Percentiles rank a stretch among this genome's conserved stretches.
Conservation (phyloP, 1,284 basidiomycete genomes). For the Volvariella volvacea region DNA sequence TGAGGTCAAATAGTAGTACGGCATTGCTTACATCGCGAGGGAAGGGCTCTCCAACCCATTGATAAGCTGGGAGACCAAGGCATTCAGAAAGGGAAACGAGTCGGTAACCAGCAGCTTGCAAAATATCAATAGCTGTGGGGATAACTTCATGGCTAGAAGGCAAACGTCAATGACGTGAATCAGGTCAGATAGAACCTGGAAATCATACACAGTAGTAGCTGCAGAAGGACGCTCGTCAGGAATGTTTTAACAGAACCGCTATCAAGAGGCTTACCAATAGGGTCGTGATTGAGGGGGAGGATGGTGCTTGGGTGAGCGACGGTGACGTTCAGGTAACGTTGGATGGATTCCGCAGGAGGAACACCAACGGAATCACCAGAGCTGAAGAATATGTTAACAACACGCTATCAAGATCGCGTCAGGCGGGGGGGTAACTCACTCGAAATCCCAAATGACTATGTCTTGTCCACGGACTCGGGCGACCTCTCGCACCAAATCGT, state of each 20-base stretch:
- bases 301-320: slow-evolving; percentile 21
- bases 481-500: slow-evolving; percentile 39
- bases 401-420: not conserved
- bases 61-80: slow-evolving; percentile 30
- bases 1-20: not conserved
- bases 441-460: slow-evolving; percentile 37
- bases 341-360: slow-evolving; percentile 21
- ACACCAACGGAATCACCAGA: slow-evolving; percentile 29
- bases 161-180: not conserved
- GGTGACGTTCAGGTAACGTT: slow-evolving; percentile 22
- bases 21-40: slow-evolving; percentile 16
- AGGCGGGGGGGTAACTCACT: slow-evolving; percentile 22
- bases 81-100: slow-evolving; percentile 41
- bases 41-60: slow-evolving; percentile 16
- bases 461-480: slow-evolving; percentile 32
- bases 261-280: slow-evolving; percentile 14
- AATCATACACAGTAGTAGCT: slow-evolving; percentile 22
- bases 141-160: slow-evolving; percentile 21
- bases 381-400: slow-evolving; percentile 3
- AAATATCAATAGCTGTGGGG: slow-evolving; percentile 24
- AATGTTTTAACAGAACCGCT: not conserved
- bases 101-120: slow-evolving; percentile 26
- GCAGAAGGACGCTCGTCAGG: not conserved
- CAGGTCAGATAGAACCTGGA: not conserved
- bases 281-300: slow-evolving; percentile 31